These are phyloP conservation scores for Alisma plantagoaquatica DNA, from an alignment of 106 monocot species.

Conservation along the genomic window DNA sequence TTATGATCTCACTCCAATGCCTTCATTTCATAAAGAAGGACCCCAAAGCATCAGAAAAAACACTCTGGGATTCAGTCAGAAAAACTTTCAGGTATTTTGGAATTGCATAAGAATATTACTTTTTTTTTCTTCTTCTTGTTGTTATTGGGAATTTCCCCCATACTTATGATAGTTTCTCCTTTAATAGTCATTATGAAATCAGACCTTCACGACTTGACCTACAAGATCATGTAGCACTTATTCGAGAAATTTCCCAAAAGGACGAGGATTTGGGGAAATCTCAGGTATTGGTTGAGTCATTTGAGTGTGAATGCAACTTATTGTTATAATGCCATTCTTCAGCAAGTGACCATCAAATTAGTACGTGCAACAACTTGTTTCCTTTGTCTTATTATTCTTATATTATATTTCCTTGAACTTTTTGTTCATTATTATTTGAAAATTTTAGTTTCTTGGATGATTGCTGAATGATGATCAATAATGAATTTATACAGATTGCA, in stretches of 20 bases:
- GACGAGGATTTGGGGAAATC: conserved; percentile 15
- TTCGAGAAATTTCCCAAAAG: conserved; percentile 3
- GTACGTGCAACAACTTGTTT: too few species aligned
- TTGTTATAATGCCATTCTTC: too few species aligned
- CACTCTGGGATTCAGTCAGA: conserved; percentile 23
- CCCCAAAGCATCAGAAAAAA: conserved; percentile 10
- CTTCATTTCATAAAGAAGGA: conserved; percentile 19
- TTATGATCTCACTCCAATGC: conserved; percentile 20
- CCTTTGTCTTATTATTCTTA: too few species aligned
- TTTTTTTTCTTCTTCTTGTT: not conserved
- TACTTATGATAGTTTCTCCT: conserved; percentile 1
- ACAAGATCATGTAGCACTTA: conserved; percentile 4
- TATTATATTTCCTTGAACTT: too few species aligned
- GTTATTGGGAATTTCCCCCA: not conserved
- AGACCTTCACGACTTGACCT: conserved; percentile 14
- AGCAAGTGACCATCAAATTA: too few species aligned
- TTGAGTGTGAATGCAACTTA: too few species aligned
- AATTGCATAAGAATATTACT: not conserved
- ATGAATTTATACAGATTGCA: too few species aligned
- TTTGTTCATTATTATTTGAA: too few species aligned
- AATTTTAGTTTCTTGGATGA: too few species aligned
- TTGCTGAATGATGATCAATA: too few species aligned
- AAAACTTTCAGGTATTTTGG: conserved; percentile 17
- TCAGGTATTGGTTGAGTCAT: conserved; percentile 13
- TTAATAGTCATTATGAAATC: conserved; percentile 18